Percentiles rank a stretch among this genome's conserved stretches.
Evolutionary conservation across 2,329 filamentous ascomycete genomes (phyloP).

Genomic region (Venturia effusa): DNA sequence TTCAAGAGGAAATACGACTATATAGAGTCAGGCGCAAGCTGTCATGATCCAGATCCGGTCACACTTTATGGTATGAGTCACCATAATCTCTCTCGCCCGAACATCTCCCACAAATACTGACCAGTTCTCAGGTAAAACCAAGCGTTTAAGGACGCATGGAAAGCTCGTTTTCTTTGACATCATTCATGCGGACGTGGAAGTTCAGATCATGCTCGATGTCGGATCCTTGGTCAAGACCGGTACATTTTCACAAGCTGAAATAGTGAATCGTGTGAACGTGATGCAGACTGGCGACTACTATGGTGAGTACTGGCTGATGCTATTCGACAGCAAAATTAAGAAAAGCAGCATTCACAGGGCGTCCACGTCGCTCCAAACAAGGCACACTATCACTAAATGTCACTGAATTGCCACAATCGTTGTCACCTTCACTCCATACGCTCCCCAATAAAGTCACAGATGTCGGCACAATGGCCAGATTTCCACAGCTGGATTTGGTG

Average conservation of each 20-base stretch:
- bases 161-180: conserved; percentile 81
- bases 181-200: conserved; percentile 55
- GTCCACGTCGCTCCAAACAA: conserved; percentile 33
- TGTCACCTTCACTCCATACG: conserved; percentile 70
- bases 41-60: neutral
- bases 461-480: conserved; percentile 59
- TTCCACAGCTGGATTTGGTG: conserved; percentile 79
- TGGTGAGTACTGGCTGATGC: conserved; percentile 42
- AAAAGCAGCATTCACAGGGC: conserved; percentile 52
- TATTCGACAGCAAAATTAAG: neutral
- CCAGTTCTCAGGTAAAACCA: conserved; percentile 3
- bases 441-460: conserved; percentile 62
- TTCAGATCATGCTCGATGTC: conserved; percentile 70
- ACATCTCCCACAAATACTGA: neutral
- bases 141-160: conserved; percentile 47
- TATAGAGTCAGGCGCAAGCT: conserved; percentile 1
- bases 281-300: conserved; percentile 75
- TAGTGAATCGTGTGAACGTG: conserved; percentile 44
- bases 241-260: neutral
- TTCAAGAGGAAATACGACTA: conserved; percentile 2
- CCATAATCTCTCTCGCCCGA: neutral
- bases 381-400: conserved; percentile 47
- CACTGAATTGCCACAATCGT: conserved; percentile 49
- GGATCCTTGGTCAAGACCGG: conserved; percentile 3
- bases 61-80: neutral